Evolutionary conservation across 495 filamentous ascomycete species (phyloP), one percentile per base, ranked within the genome.

Genomic region (Oidiodendron maius): DNA sequence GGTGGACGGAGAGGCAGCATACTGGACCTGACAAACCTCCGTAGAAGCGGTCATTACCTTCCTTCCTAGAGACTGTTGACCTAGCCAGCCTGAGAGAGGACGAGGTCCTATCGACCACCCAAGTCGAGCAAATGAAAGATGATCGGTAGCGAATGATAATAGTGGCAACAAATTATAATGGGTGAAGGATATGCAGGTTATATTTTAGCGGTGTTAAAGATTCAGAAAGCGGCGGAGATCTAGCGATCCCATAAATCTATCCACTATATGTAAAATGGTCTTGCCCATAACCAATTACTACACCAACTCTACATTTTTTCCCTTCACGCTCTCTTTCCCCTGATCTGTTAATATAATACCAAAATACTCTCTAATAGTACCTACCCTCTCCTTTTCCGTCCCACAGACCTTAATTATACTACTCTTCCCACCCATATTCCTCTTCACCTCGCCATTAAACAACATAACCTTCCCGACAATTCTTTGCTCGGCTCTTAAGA

Each of bases 41-140:
- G n/a, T 97, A 10, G 93, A 99, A 67, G 93, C 93, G 4, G 84
- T 91, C 40, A 89, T 97, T 37, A 87, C 83, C 44, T 99, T 99
- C 60, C n/a, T n/a, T n/a, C n/a, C 71, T 99, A 13, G 91, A 97
- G 58, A 96, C 93, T 20, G 91, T 99, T 23, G 93, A 99, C 61
- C 77, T 99, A 9, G 87, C 90, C 12, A 95, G 84, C 39, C 74
- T 99, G 10, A 82, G 91, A 46, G 84, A 85, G 15, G 88, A 95
- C 48, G 89, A 91, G 58, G 60, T 72, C 12, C 70, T 67, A 70
- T 0, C 84, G 86, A 0, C 84, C 84, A 13, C 54, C 68, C 22
- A 87, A 84, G 57, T 70, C 79, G 1, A 65, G 71, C 26, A 77
- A n/a, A n/a, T n/a, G n/a, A n/a, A n/a, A n/a, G n/a, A n/a, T n/a